These are phyloP conservation scores for Cryptosporidium viatorum DNA, from an alignment of 169 alveolate genomes.

Conservation along the genomic window DNA sequence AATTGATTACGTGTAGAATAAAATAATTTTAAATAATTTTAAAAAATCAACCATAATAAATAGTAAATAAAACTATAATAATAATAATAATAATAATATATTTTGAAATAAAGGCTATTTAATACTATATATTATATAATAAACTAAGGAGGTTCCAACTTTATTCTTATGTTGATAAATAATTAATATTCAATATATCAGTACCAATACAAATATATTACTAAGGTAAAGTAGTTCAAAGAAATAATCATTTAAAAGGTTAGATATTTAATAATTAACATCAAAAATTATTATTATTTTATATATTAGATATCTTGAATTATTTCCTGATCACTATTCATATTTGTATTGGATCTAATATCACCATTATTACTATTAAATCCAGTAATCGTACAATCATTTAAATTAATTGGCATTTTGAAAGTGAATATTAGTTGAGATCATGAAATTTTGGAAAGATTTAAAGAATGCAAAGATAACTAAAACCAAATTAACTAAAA, in stretches of 20 bases:
- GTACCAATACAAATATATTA: background rate
- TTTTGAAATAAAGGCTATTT: no score
- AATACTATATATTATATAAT: no score
- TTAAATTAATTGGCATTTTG: background rate
- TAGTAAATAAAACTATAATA: no score
- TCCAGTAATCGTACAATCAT: background rate
- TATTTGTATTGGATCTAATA: background rate
- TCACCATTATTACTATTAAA: background rate
- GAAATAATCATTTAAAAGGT: background rate
- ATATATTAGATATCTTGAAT: background rate
- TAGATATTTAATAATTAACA: background rate
- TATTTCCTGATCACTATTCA: background rate
- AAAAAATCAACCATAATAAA: no score
- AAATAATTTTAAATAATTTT: no score
- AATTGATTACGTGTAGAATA: background rate
- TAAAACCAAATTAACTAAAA: no score
- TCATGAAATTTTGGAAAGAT: background rate
- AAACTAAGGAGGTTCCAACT: background rate
- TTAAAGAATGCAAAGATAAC: background rate
- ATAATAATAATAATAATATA: no score
- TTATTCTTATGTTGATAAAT: background rate
- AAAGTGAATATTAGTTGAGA: background rate
- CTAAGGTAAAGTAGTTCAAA: background rate
- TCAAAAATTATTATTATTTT: background rate
- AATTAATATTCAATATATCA: background rate